Evolutionary conservation across 345 rosid species (phyloP), one percentile per base, ranked within the genome.

Genomic region (Schrenkiella parvula): DNA sequence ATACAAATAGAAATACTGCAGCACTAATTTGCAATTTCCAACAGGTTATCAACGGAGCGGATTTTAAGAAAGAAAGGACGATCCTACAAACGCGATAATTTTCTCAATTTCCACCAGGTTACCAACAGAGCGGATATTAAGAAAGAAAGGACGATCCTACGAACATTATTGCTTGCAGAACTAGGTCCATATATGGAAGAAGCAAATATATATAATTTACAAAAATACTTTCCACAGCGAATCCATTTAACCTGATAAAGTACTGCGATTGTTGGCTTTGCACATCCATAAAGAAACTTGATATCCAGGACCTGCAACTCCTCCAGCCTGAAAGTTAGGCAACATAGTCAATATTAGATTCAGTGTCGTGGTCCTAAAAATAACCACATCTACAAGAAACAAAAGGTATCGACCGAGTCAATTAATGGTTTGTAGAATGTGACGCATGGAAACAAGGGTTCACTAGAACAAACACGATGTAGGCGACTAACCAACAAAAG

Each of bases 301-400:
- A 95, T 91, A 81, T 95, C 97, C 85, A 95, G 75, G 50, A 95
- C 96, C 76, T 95, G 96, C 75, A 95, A 93, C 81, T 91, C 96
- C 81, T 91, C 93, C n/a, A 89, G 85, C 91, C 97, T 93, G 60
- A 78, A 87, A 68, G 38, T 21, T 10, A 66, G 35, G 67, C 47
- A 66, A 8, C 64, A 70, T 17, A 32, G 6, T 54, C 22, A 44
- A 52, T 32, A 43, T 61, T 19, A 32, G 13, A 37, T 55, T 17
- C 15, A 44, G 22, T 7, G 11, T 39, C 21, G 19, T 38, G 53
- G 22, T 37, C 29, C 67, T 35, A 14, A 47, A 18, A 55, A 55
- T 37, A 57, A 66, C 65, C 25, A 66, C 18, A 56, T 12, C 48
- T 41, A 4, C 46, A 57, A 55, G 54, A 29, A 62, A 31, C 34